Percentiles rank a stretch among this genome's conserved stretches.
phyloP scores from a whole-genome alignment of 225 moss, liverwort and hornwort species.

The Anthoceros angustus region DNA sequence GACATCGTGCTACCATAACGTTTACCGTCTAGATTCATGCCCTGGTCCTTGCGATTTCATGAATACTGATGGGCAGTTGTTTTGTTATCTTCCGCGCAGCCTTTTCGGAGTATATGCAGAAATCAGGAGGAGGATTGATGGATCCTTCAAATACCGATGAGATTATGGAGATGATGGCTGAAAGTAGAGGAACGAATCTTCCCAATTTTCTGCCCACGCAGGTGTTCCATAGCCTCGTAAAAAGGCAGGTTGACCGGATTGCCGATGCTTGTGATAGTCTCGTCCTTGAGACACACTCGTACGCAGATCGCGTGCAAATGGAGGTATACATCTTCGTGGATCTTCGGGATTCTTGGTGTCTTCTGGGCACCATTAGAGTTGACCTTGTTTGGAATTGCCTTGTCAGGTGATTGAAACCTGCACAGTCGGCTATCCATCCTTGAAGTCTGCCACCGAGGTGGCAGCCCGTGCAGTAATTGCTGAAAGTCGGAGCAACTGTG shows the following conservation, averaged over 20 bases:
- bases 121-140: background rate
- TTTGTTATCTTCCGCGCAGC: too few relatives aligned
- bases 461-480: too few relatives aligned
- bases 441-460: too few relatives aligned
- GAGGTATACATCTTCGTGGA: background rate
- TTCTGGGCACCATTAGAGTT: too few relatives aligned
- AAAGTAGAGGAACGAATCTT: background rate
- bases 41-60: too few relatives aligned
- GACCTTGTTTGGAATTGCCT: too few relatives aligned
- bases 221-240: background rate
- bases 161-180: background rate
- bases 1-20: too few relatives aligned
- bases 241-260: background rate
- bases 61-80: background rate
- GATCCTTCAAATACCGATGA: background rate
- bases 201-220: background rate
- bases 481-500: too few relatives aligned
- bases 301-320: background rate
- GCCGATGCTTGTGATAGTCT: background rate
- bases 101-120: background rate
- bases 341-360: too few relatives aligned
- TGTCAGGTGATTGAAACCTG: too few relatives aligned
- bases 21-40: too few relatives aligned
- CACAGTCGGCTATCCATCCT: too few relatives aligned
- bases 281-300: background rate